Percentiles rank a stretch among this genome's conserved stretches.
Evolutionary conservation across 2,329 filamentous ascomycete genomes (phyloP).

Genomic region (Bipolaris sorokiniana): DNA sequence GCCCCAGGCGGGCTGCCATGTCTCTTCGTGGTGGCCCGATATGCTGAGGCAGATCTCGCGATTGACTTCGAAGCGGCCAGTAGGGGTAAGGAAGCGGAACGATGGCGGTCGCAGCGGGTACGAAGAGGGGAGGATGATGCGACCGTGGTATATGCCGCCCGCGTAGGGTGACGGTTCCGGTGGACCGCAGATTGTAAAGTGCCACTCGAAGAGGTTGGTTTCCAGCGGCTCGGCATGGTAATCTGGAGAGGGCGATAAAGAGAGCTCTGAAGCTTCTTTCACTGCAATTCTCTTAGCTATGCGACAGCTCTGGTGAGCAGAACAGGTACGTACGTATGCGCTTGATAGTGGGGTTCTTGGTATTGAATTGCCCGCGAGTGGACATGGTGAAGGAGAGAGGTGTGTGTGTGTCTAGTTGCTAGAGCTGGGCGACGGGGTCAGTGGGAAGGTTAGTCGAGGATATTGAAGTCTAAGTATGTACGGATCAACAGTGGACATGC

Average conservation of each 20-base stretch:
- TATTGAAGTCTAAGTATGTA: no score
- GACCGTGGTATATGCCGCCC: conserved; percentile 89
- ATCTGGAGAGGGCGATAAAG: conserved; percentile 78
- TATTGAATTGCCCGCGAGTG: conserved; percentile 62
- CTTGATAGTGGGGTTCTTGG: conserved; percentile 82
- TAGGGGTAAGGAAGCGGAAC: conserved; percentile 95
- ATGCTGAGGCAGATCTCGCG: conserved; percentile 96
- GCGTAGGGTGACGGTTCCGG: conserved; percentile 78
- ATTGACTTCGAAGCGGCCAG: conserved; percentile 92
- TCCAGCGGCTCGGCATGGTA: conserved; percentile 87
- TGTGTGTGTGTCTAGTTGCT: background rate
- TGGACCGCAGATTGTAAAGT: conserved; percentile 94
- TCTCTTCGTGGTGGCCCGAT: conserved; percentile 94
- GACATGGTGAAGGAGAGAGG: conserved; percentile 40
- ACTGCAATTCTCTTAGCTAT: conserved; percentile 58
- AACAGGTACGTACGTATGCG: conserved; percentile 70
- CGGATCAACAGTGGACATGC: no score
- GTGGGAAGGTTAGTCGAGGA: background rate
- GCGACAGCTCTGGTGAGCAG: conserved; percentile 1
- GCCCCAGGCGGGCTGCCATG: conserved; percentile 98
- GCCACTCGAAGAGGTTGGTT: conserved; percentile 95
- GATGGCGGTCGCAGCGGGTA: conserved; percentile 91
- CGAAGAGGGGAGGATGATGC: conserved; percentile 85
- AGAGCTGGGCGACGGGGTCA: background rate
- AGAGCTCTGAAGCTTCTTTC: conserved; percentile 88